A percentile compares a stretch with the other conserved stretches of the same genome.
phyloP scores from a whole-genome alignment of 805 yeast genomes.

The Wickerhamomyces sydowiorum region DNA sequence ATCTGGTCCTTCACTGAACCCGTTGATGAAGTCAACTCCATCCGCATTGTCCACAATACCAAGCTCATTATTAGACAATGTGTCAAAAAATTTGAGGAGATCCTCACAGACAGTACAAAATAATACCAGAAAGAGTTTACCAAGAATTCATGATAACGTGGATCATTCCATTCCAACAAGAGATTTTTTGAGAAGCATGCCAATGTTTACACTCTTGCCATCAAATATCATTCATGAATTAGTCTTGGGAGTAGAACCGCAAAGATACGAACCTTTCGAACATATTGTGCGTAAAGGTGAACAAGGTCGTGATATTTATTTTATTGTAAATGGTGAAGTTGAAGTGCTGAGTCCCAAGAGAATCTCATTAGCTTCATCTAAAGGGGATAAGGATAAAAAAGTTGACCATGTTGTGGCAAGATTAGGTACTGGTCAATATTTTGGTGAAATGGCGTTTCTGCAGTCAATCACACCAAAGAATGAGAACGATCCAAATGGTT shows the following conservation, averaged over 20 bases:
- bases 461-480: slow-evolving; percentile 33
- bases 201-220: slow-evolving; percentile 55
- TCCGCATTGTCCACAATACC: slow-evolving; percentile 4
- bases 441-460: slow-evolving; percentile 74
- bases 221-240: slow-evolving; percentile 54
- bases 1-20: slow-evolving; percentile 8
- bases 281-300: slow-evolving; percentile 57
- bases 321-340: slow-evolving; percentile 63
- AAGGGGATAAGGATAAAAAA: slow-evolving; percentile 13
- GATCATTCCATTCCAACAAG: slow-evolving; percentile 53
- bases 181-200: slow-evolving; percentile 50
- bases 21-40: slow-evolving; percentile 14
- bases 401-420: slow-evolving; percentile 48
- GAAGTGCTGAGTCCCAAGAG: slow-evolving; percentile 48
- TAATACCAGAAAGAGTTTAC: slow-evolving; percentile 3
- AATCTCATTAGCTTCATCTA: slow-evolving; percentile 16
- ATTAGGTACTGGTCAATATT: slow-evolving; percentile 56
- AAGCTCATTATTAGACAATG: neutral
- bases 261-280: slow-evolving; percentile 48
- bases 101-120: neutral
- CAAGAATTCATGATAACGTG: slow-evolving; percentile 31
- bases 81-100: neutral
- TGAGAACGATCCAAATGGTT: slow-evolving; percentile 1
- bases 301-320: slow-evolving; percentile 56
- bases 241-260: slow-evolving; percentile 58